These are phyloP conservation scores for Vigna radiata DNA, from an alignment of 306 rosid genomes.

Conservation along the genomic window DNA sequence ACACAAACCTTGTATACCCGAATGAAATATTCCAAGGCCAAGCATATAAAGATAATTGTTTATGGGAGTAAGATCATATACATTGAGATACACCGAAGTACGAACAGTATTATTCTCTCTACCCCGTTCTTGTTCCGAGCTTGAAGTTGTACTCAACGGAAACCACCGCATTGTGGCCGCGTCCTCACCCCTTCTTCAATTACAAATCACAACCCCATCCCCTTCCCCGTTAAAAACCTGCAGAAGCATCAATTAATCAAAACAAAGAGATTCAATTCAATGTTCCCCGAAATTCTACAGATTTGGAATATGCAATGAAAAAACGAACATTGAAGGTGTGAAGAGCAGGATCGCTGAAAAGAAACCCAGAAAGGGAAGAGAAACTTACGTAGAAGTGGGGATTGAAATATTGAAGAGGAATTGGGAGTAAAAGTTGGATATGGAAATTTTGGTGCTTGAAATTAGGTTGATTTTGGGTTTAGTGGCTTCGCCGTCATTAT, in stretches of 20 bases:
- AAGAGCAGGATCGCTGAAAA: constrained; percentile 38
- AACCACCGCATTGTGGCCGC: constrained; percentile 71
- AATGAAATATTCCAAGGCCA: constrained; percentile 89
- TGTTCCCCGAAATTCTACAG: not conserved
- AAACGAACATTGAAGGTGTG: not conserved
- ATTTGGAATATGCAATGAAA: not conserved
- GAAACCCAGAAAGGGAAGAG: constrained; percentile 39
- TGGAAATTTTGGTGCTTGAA: not conserved
- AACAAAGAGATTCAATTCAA: constrained; percentile 17
- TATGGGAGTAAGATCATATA: constrained; percentile 88
- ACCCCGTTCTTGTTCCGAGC: constrained; percentile 46
- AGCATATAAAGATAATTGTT: constrained; percentile 83
- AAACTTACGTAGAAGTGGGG: constrained; percentile 30
- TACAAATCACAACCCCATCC: constrained; percentile 54
- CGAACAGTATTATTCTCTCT: constrained; percentile 41
- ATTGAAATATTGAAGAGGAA: constrained; percentile 32
- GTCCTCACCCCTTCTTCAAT: constrained; percentile 27
- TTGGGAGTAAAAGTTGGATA: not conserved
- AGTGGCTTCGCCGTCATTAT: constrained; percentile 25
- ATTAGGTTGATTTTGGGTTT: constrained; percentile 15
- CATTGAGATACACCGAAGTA: constrained; percentile 77
- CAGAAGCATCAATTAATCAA: not conserved
- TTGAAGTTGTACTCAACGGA: constrained; percentile 60
- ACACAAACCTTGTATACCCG: constrained; percentile 85
- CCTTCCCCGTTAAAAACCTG: constrained; percentile 38